Base-by-base conservation (phyloP, 1,284 basidiomycete species). In the Megacollybia platyphylla region DNA sequence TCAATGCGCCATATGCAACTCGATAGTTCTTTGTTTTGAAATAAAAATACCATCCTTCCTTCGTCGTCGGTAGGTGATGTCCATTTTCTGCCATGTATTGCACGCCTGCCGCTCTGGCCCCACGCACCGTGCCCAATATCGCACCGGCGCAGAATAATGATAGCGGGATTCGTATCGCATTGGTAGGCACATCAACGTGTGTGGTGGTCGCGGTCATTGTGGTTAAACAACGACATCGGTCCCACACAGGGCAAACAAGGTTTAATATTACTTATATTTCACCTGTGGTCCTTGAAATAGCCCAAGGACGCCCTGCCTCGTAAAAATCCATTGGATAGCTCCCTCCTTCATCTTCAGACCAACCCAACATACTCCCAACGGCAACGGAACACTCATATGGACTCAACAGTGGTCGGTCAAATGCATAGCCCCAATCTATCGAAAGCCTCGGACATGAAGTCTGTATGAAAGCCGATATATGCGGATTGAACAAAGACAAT, bases 341-440 rank as follows among this genome's bases (percentile, higher is more conserved):
- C 28, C 66, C 70, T 26, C 39, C 53, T 57, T 44, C 56, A 57
- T 55, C 45, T 45, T 32, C 46, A 43, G 36, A 42, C 62, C 62
- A 15, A 65, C 62, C 61, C 70, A 72, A 86, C 86, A 87, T 26
- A 78, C 79, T 70, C 1, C 90, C 88, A 0, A 96, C 68, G 4
- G 85, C 90, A 2, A 97, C 87, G 7, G 84, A 82, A 0, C 90
- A 85, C 63, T 98, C 96, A 58, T 97, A 99, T 0, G 94, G 92
- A 51, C 82, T 94, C 24, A 99, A 65, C 37, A 98, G 65, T 0
- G 96, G 96, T 26, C 76, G 72, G 41, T 83, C 70, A 62, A 99
- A 99, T 0, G 94, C 94, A 55, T 92, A 92, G 2, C 92, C 92
- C 96, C 96, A 99, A 58, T 99, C 96, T 48, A 98, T 98, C 5